These are phyloP conservation scores for Cutaneotrichosporon mucoides DNA, from an alignment of 1,284 basidiomycete genomes.

Conservation along the genomic window DNA sequence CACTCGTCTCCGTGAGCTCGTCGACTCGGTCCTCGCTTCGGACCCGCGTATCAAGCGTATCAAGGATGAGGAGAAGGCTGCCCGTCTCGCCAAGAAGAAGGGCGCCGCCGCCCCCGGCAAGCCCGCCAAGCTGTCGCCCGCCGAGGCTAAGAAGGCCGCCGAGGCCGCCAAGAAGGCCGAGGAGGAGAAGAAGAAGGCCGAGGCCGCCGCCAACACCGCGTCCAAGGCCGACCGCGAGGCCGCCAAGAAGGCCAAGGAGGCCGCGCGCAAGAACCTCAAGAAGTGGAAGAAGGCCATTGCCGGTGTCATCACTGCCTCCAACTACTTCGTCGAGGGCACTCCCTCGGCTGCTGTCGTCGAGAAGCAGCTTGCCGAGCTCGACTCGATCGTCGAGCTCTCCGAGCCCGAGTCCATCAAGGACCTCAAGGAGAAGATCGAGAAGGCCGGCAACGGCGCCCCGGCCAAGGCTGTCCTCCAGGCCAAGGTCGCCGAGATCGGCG, in stretches of 20 bases:
- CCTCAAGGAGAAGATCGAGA: constrained; percentile 54
- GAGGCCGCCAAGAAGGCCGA: constrained; percentile 70
- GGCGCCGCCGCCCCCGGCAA: constrained; percentile 45
- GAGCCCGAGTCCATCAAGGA: constrained; percentile 55
- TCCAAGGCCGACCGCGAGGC: constrained; percentile 64
- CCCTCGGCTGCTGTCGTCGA: constrained; percentile 52
- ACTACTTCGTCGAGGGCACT: constrained; percentile 56
- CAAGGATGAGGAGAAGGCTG: constrained; percentile 94
- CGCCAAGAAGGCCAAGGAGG: constrained; percentile 86
- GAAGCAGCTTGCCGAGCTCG: constrained; percentile 56
- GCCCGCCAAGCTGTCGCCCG: constrained; percentile 58
- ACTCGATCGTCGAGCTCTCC: constrained; percentile 52
- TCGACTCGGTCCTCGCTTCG: constrained; percentile 77
- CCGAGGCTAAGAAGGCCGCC: constrained; percentile 67
- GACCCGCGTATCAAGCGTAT: constrained; percentile 98
- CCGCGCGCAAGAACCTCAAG: constrained; percentile 56
- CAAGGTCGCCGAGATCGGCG: constrained; percentile 35
- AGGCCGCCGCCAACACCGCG: constrained; percentile 45
- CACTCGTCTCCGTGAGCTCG: constrained; percentile 77
- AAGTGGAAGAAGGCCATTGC: constrained; percentile 55
- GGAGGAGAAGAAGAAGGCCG: constrained; percentile 79
- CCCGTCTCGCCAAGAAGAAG: constrained; percentile 86
- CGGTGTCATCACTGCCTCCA: constrained; percentile 53
- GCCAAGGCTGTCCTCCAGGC: constrained; percentile 45
- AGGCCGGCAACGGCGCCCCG: constrained; percentile 49